Conservation (phyloP, 208 protist genomes). For the Herpetomonas samuelpessoai region DNA sequence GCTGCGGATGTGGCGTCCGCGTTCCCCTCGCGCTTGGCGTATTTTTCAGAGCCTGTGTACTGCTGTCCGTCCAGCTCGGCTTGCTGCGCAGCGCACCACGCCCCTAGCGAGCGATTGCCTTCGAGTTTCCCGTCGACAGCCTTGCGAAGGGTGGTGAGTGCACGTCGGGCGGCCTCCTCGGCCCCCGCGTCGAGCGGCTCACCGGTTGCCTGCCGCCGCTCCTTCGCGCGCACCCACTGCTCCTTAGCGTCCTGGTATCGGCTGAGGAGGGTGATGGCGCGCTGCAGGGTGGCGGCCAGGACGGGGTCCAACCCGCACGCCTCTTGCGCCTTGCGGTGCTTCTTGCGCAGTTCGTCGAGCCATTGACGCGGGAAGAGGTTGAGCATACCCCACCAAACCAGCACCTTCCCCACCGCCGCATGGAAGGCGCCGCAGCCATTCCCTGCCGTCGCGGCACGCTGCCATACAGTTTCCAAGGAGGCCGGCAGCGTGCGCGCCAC, state of each 20-base stretch:
- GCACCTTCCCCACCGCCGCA: slow-evolving; percentile 42
- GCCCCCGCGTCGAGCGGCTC: slow-evolving; percentile 3
- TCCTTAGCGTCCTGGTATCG: slow-evolving; percentile 71
- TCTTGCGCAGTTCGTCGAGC: slow-evolving; percentile 51
- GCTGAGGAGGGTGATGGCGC: slow-evolving; percentile 40
- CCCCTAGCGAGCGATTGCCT: slow-evolving; percentile 29
- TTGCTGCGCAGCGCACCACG: slow-evolving; percentile 65
- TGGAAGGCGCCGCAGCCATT: slow-evolving; percentile 25
- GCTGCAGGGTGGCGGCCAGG: slow-evolving; percentile 35
- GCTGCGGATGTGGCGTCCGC: neutral
- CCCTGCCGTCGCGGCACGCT: slow-evolving; percentile 19
- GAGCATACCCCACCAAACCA: slow-evolving; percentile 74
- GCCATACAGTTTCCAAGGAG: slow-evolving; percentile 33
- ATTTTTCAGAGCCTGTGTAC: neutral
- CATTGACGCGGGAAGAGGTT: slow-evolving; percentile 75
- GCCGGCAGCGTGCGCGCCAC: slow-evolving; percentile 46
- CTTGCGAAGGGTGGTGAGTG: slow-evolving; percentile 35
- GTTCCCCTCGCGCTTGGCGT: neutral
- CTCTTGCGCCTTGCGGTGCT: slow-evolving; percentile 21
- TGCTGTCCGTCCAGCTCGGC: slow-evolving; percentile 32
- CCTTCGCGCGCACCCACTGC: slow-evolving; percentile 36
- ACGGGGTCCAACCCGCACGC: slow-evolving; percentile 2
- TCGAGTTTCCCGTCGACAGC: slow-evolving; percentile 42
- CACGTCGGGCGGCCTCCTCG: slow-evolving; percentile 29
- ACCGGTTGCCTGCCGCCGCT: neutral